Conservation (phyloP, 768 basidiomycete genomes). For the Pleurotus djamor region DNA sequence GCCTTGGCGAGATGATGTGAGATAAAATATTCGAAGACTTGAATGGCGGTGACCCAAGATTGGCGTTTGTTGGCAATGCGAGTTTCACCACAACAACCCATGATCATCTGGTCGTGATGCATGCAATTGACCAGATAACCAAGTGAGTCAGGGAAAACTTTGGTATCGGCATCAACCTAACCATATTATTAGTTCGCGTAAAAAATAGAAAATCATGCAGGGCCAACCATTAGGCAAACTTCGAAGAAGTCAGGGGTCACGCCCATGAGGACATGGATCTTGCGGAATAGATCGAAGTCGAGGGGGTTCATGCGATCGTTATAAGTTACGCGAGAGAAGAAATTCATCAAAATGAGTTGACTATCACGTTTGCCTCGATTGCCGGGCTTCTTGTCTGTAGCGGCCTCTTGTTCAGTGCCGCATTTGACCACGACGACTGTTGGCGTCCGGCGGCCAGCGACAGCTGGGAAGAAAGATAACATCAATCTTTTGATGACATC, state of each 20-base stretch:
- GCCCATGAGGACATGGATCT: slow-evolving; percentile 96
- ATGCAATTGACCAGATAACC: slow-evolving; percentile 94
- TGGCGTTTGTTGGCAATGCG: slow-evolving; percentile 98
- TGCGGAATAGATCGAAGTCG: slow-evolving; percentile 97
- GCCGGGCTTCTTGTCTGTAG: slow-evolving; percentile 88
- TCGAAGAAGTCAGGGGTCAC: slow-evolving; percentile 99
- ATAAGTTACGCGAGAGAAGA: slow-evolving; percentile 98
- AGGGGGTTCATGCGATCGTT: slow-evolving; percentile 98
- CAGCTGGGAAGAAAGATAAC: slow-evolving; percentile 38
- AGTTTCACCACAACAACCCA: slow-evolving; percentile 99
- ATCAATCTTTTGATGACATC: background rate
- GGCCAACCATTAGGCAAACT: slow-evolving; percentile 86
- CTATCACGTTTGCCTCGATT: slow-evolving; percentile 99
- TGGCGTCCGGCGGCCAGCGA: slow-evolving; percentile 88
- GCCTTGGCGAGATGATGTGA: slow-evolving; percentile 98
- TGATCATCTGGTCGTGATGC: slow-evolving; percentile 98
- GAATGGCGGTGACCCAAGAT: slow-evolving; percentile 98
- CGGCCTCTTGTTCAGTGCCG: slow-evolving; percentile 84
- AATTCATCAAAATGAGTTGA: slow-evolving; percentile 99
- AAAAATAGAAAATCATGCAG: slow-evolving; percentile 22
- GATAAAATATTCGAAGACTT: slow-evolving; percentile 99
- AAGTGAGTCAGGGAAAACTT: slow-evolving; percentile 89
- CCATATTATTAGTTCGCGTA: background rate
- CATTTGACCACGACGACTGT: slow-evolving; percentile 96
- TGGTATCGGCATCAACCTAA: slow-evolving; percentile 98